Conservation (phyloP, 306 rosid genomes). For the Citrullus amarus region DNA sequence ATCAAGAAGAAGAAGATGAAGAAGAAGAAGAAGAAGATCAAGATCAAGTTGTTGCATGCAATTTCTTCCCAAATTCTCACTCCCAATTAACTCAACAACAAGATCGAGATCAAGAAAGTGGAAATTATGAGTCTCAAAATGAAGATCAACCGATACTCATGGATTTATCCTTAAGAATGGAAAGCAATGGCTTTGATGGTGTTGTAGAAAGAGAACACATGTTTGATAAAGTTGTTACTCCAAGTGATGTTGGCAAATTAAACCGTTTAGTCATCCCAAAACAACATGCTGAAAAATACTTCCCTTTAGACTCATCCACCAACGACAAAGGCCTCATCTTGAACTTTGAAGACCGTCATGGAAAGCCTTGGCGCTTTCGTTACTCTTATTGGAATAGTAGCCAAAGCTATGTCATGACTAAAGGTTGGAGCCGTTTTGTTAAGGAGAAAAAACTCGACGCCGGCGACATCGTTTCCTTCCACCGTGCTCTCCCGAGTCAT, state of each 20-base stretch:
- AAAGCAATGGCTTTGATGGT: background rate
- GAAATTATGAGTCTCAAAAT: background rate
- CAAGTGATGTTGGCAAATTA: constrained; percentile 15
- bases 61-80: background rate
- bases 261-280: constrained; percentile 13
- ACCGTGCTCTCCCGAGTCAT: background rate
- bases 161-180: constrained; percentile 8
- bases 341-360: constrained; percentile 12
- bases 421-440: constrained; percentile 17
- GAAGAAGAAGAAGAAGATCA: constrained; percentile 1
- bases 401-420: constrained; percentile 17
- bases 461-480: constrained; percentile 11
- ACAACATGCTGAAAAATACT: constrained; percentile 16
- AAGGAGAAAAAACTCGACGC: constrained; percentile 16
- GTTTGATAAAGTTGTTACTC: constrained; percentile 16
- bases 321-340: constrained; percentile 13
- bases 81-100: background rate
- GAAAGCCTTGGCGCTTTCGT: constrained; percentile 18
- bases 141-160: background rate
- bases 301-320: constrained; percentile 8
- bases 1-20: background rate
- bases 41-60: background rate
- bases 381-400: constrained; percentile 22
- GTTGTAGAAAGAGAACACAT: constrained; percentile 11
- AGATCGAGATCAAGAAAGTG: background rate